phyloP scores from a whole-genome alignment of 2,329 filamentous ascomycete species.

The Hypomyces rosellus region DNA sequence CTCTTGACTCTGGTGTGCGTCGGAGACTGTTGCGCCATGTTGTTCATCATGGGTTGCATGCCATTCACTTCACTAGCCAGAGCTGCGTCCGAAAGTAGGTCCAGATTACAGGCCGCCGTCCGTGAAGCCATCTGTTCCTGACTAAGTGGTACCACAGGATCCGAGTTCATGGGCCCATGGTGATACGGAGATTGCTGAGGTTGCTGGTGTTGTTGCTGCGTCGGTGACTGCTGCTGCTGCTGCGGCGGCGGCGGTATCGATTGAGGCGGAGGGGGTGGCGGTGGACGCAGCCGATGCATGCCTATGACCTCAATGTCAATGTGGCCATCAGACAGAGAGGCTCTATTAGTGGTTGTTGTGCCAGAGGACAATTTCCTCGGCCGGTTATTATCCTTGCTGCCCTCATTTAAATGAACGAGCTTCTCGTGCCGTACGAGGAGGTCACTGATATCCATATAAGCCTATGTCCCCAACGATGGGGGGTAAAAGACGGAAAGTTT shows the following conservation, averaged over 20 bases:
- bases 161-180: conserved; percentile 31
- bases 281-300: conserved; percentile 28
- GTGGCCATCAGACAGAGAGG: conserved; percentile 42
- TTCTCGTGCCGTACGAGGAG: conserved; percentile 59
- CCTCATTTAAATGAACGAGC: conserved; percentile 57
- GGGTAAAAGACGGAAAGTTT: background rate
- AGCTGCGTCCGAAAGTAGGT: conserved; percentile 54
- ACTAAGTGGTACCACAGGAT: conserved; percentile 31
- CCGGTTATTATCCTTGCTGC: conserved; percentile 46
- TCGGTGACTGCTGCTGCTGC: conserved; percentile 11
- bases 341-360: conserved; percentile 36
- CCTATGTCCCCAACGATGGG: conserved; percentile 9
- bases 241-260: conserved; percentile 14
- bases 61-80: conserved; percentile 49
- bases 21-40: conserved; percentile 34
- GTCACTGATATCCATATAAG: conserved; percentile 60
- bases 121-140: conserved; percentile 41
- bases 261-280: conserved; percentile 13
- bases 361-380: conserved; percentile 45
- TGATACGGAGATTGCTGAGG: conserved; percentile 29
- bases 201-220: conserved; percentile 14
- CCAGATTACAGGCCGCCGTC: conserved; percentile 48
- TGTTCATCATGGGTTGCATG: conserved; percentile 45
- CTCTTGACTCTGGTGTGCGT: conserved; percentile 41
- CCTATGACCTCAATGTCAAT: conserved; percentile 41